Evolutionary conservation across 2,329 filamentous ascomycete genomes (phyloP).

Genomic region (Macrophomina pseudophaseolina): DNA sequence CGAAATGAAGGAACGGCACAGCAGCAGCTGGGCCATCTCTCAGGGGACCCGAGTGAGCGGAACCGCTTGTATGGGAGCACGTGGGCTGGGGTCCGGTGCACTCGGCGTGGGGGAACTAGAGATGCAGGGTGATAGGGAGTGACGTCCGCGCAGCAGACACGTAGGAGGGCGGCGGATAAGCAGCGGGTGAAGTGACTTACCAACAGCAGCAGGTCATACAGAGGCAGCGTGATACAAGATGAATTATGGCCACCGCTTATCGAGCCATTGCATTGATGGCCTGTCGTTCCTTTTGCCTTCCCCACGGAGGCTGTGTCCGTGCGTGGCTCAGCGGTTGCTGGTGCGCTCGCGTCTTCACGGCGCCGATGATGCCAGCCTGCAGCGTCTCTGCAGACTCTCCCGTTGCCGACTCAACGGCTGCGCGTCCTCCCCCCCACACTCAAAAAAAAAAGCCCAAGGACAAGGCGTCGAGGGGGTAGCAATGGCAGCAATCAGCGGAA

Average conservation of each 20-base stretch:
- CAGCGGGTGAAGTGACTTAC: constrained; percentile 10
- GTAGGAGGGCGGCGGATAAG: constrained; percentile 20
- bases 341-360: constrained; percentile 18
- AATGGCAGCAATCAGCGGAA: constrained; percentile 8
- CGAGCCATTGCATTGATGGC: constrained; percentile 12
- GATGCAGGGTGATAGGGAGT: constrained; percentile 20
- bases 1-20: constrained; percentile 19
- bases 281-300: constrained; percentile 23
- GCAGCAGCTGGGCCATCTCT: not conserved
- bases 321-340: constrained; percentile 4
- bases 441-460: not conserved
- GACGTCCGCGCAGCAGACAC: constrained; percentile 12
- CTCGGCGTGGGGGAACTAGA: constrained; percentile 14
- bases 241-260: not conserved
- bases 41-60: constrained; percentile 18
- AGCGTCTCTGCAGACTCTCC: not conserved
- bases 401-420: constrained; percentile 16
- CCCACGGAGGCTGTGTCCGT: constrained; percentile 15
- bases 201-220: constrained; percentile 20
- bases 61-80: constrained; percentile 18
- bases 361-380: constrained; percentile 21
- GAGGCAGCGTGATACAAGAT: constrained; percentile 3
- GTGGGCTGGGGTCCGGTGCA: constrained; percentile 6
- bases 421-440: not conserved
- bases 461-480: not conserved